A percentile compares a stretch with the other conserved stretches of the same genome.
Conservation (phyloP, 2,329 filamentous ascomycete genomes). For the Ophiostoma populinum region DNA sequence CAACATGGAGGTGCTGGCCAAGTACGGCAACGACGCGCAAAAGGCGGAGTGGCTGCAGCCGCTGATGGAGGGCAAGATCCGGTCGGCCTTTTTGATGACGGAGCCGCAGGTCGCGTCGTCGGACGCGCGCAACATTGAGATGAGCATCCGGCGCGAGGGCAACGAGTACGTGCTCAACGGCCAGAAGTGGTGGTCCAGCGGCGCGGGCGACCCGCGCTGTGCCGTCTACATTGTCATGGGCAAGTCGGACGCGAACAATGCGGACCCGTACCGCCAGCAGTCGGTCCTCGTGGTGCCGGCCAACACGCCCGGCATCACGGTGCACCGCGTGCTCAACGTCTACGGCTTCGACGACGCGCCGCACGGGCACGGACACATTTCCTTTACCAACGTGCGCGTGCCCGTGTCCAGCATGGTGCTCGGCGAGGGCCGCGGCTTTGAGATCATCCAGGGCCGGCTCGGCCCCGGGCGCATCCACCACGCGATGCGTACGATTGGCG, state of each 20-base stretch:
- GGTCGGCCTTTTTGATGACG: slow-evolving; percentile 86
- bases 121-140: slow-evolving; percentile 83
- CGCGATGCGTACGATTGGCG: slow-evolving; percentile 87
- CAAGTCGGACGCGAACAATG: slow-evolving; percentile 64
- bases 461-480: slow-evolving; percentile 95
- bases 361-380: slow-evolving; percentile 88
- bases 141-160: slow-evolving; percentile 68
- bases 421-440: slow-evolving; percentile 85
- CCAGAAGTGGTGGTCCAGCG: slow-evolving; percentile 98
- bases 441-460: slow-evolving; percentile 94
- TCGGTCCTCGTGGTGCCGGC: slow-evolving; percentile 83
- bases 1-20: slow-evolving; percentile 90
- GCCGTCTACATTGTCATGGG: slow-evolving; percentile 93
- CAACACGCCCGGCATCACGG: slow-evolving; percentile 67
- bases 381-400: slow-evolving; percentile 78
- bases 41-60: slow-evolving; percentile 72
- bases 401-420: slow-evolving; percentile 73
- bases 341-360: slow-evolving; percentile 98
- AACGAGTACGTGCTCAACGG: slow-evolving; percentile 86
- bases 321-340: slow-evolving; percentile 83
- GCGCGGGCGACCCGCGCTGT: slow-evolving; percentile 83
- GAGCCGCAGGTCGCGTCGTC: slow-evolving; percentile 77
- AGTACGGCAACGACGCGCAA: slow-evolving; percentile 74
- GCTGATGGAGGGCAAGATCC: slow-evolving; percentile 67
- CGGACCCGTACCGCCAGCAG: slow-evolving; percentile 72